Evolutionary conservation across 371 early-diverging fungal species (phyloP).

Genomic region (Mucor plumbeus): DNA sequence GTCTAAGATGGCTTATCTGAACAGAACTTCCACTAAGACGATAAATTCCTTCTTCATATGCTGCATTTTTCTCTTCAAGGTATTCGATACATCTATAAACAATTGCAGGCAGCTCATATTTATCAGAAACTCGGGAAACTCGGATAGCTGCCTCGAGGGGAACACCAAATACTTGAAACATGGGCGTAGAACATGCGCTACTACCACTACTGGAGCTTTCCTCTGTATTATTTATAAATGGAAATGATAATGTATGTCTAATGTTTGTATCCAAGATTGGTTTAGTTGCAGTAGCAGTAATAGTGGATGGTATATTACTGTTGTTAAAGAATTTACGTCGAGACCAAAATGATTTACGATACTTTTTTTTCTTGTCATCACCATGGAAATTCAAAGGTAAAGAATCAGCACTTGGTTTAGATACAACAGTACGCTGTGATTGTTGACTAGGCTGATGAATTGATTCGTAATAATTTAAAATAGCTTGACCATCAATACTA

Average conservation of each 20-base stretch:
- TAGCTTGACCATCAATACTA: slow-evolving; percentile 7
- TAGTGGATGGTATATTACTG: background rate
- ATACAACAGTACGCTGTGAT: background rate
- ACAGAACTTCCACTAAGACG: slow-evolving; percentile 74
- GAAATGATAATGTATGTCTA: background rate
- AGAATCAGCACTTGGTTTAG: slow-evolving; percentile 14
- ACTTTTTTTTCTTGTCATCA: slow-evolving; percentile 27
- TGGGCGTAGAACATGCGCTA: slow-evolving; percentile 24
- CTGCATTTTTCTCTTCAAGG: slow-evolving; percentile 73
- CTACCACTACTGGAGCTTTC: background rate
- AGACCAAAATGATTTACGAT: slow-evolving; percentile 46
- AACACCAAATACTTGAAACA: slow-evolving; percentile 56
- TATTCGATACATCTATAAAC: slow-evolving; percentile 87
- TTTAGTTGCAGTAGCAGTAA: background rate
- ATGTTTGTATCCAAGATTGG: slow-evolving; percentile 10
- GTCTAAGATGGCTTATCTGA: slow-evolving; percentile 63
- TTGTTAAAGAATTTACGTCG: slow-evolving; percentile 22
- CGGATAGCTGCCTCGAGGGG: slow-evolving; percentile 36
- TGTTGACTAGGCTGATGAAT: background rate
- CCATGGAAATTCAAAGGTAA: slow-evolving; percentile 13
- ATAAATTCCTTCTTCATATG: slow-evolving; percentile 86
- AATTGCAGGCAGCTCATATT: slow-evolving; percentile 69
- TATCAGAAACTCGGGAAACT: slow-evolving; percentile 28
- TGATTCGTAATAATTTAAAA: background rate
- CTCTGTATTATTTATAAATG: background rate